A percentile compares a stretch with the other conserved stretches of the same genome.
Conservation (phyloP, 2,329 filamentous ascomycete genomes). For the Hymenoscyphus scutula region DNA sequence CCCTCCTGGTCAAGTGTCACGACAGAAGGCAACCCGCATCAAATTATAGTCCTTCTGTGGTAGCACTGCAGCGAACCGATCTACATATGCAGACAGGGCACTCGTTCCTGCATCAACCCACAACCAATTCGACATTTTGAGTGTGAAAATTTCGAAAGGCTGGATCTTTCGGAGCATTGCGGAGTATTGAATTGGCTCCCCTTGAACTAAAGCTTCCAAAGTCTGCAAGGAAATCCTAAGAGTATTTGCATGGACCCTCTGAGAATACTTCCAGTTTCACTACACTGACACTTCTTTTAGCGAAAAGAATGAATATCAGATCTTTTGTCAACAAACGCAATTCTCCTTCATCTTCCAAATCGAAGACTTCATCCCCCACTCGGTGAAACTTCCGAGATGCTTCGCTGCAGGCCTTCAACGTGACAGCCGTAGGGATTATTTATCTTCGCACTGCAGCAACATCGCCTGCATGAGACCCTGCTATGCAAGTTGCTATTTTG, state of each 20-base stretch:
- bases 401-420: neutral
- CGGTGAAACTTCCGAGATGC: neutral
- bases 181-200: neutral
- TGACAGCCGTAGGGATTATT: constrained; percentile 1
- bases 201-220: neutral
- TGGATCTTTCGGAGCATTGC: constrained; percentile 2
- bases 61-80: constrained; percentile 7
- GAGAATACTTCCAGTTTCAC: neutral
- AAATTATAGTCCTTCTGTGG: neutral
- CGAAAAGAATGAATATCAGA: neutral
- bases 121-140: neutral
- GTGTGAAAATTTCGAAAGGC: neutral
- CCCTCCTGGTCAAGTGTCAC: neutral
- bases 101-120: constrained; percentile 8
- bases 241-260: neutral
- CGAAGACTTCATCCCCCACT: neutral
- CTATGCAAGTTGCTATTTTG: neutral
- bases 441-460: constrained; percentile 1
- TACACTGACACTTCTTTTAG: neutral
- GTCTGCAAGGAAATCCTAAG: neutral
- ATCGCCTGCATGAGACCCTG: neutral
- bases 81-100: constrained; percentile 9
- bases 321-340: neutral
- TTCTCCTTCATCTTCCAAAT: neutral
- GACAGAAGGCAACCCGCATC: constrained; percentile 8